phyloP scores from a whole-genome alignment of 2,329 filamentous ascomycete species.

The Verticillium klebahnii region DNA sequence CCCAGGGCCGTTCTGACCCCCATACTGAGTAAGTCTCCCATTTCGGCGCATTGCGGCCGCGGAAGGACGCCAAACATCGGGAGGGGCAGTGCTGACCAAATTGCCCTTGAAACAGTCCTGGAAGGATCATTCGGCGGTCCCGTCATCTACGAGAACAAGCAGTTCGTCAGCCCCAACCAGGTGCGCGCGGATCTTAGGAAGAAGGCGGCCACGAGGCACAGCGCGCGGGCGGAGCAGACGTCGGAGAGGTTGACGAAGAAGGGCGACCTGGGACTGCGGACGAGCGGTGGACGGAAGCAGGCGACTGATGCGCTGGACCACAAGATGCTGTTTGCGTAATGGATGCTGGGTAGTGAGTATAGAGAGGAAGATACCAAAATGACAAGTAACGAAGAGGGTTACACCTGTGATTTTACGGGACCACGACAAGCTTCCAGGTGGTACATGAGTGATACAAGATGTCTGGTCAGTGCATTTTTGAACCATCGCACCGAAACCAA shows the following conservation, averaged over 20 bases:
- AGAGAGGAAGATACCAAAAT: neutral
- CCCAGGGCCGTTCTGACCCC: slow-evolving; percentile 90
- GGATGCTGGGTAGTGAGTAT: neutral
- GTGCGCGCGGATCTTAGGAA: slow-evolving; percentile 75
- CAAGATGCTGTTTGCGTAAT: slow-evolving; percentile 67
- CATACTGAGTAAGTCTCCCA: slow-evolving; percentile 43
- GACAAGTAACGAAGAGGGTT: neutral
- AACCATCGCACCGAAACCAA: no score
- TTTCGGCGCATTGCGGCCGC: neutral
- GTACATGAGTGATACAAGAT: no score
- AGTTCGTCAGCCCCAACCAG: slow-evolving; percentile 96
- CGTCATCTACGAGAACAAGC: slow-evolving; percentile 96
- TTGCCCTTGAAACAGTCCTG: slow-evolving; percentile 57
- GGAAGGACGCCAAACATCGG: neutral
- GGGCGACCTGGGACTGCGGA: slow-evolving; percentile 70
- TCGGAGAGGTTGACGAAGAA: slow-evolving; percentile 71
- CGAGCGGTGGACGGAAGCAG: slow-evolving; percentile 57
- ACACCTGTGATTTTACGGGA: neutral
- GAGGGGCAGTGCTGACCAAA: neutral
- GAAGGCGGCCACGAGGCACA: slow-evolving; percentile 73
- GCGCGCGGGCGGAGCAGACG: slow-evolving; percentile 67
- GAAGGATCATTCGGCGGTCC: slow-evolving; percentile 94
- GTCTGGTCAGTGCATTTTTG: no score
- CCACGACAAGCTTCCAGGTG: no score
- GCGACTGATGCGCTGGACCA: slow-evolving; percentile 71